Base-by-base conservation (phyloP, 805 yeast species). In the Wickerhamomyces strasburgensis region DNA sequence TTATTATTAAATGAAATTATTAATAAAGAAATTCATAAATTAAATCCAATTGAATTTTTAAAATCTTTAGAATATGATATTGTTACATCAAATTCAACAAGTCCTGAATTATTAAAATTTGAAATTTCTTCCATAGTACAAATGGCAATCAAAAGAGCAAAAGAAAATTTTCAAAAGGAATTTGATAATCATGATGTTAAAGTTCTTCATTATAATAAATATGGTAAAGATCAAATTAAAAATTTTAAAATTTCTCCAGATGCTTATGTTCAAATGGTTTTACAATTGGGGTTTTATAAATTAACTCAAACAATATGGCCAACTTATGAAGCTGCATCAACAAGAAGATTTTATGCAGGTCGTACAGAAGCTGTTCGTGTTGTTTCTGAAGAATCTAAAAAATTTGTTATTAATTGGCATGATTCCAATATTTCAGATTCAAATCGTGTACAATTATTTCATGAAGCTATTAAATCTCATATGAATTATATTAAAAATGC, bases 311-410 rank as follows among this genome's bases (percentile, higher is more conserved):
- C 72, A 37, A 69, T 78, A 37, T 74, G 90, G 56, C 96, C 97
- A 46, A 90, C 97, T 10, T 90, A 90, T 64, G 98, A 90, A 64
- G 81, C 95, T 35, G 96, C 97, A 3, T 86, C 98, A 15, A 90
- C 97, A 2, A 78, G 98, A 62, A 81, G 78, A 58, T 90, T 72
- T 62, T 82, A 78, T 56, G 79, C 75, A 54, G 98, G 98, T 38
- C 78, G 98, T 60, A 90, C 98, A 7, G 98, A 90, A 64, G 84
- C 96, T 17, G 87, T 93, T 44, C 75, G 98, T 54, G 67, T 87
- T 5, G 96, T 86, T 9, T 79, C 95, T 7, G 57, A 58, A 35
- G 95, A 83, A 56, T 73, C 87, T 18, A 67, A 73, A 33, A 66
- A 67, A 24, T 84, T 88, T 61, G 94, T 84, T 40, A 67, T 74